A percentile compares a stretch with the other conserved stretches of the same genome.
These are phyloP conservation scores for Heterococcus sp. DNA, from an alignment of 108 stramenopile genomes.

Conservation along the genomic window DNA sequence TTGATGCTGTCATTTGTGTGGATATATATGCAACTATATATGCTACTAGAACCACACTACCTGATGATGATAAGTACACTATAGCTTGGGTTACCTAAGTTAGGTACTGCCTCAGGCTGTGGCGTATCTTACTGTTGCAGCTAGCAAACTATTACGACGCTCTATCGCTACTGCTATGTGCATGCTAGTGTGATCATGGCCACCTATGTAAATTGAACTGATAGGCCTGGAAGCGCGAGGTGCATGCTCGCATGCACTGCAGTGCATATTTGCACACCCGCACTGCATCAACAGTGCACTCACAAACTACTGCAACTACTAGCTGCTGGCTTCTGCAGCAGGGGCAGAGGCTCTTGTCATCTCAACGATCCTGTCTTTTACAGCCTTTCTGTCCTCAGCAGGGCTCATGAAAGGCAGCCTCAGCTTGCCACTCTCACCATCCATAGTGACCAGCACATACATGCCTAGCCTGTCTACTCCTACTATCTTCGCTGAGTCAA, in stretches of 20 bases:
- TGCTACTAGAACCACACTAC: too few species aligned
- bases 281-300: neutral
- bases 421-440: conserved; percentile 34
- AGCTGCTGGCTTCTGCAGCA: neutral
- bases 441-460: conserved; percentile 62
- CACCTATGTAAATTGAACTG: too few species aligned
- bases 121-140: too few species aligned
- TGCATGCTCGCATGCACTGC: neutral
- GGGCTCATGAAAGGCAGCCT: conserved; percentile 41
- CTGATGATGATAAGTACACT: too few species aligned
- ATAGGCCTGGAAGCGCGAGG: neutral
- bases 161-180: too few species aligned
- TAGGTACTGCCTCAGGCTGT: too few species aligned
- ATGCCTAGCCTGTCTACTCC: conserved; percentile 85
- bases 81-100: too few species aligned
- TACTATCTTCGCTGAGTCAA: conserved; percentile 75
- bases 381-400: conserved; percentile 30
- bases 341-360: conserved; percentile 39
- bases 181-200: too few species aligned
- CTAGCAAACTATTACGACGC: too few species aligned
- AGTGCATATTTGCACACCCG: neutral
- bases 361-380: conserved; percentile 49
- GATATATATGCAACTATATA: too few species aligned
- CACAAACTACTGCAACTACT: neutral
- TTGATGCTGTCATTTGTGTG: too few species aligned